A percentile compares a stretch with the other conserved stretches of the same genome.
These are phyloP conservation scores for Licmophora abbreviata DNA, from an alignment of 108 stramenopile genomes.

Conservation along the genomic window DNA sequence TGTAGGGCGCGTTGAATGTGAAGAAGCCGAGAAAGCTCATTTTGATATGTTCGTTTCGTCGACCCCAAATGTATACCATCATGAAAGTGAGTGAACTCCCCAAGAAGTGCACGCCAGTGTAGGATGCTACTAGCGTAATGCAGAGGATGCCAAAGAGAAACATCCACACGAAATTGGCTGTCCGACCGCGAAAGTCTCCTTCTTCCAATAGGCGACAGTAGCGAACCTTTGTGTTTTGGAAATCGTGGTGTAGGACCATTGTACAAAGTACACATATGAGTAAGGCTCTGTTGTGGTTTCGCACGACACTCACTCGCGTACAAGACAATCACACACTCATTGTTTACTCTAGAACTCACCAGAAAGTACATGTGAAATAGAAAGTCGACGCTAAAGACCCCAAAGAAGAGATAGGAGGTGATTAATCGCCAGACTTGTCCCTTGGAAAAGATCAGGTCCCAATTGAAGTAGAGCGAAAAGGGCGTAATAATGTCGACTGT, in stretches of 20 bases:
- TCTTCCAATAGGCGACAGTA: conserved; percentile 96
- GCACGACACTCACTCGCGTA: too few relatives aligned
- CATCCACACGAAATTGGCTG: conserved; percentile 90
- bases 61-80: conserved; percentile 98
- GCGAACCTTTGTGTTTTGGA: conserved; percentile 31
- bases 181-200: conserved; percentile 90
- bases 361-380: conserved; percentile 99
- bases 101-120: conserved; percentile 79
- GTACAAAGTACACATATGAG: background rate
- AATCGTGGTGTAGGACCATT: background rate
- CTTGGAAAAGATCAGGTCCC: conserved; percentile 71
- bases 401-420: conserved; percentile 96
- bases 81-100: conserved; percentile 93
- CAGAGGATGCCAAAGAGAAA: conserved; percentile 78
- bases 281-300: background rate
- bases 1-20: conserved; percentile 91
- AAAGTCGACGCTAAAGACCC: conserved; percentile 93
- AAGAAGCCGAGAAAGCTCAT: conserved; percentile 94
- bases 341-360: conserved; percentile 13
- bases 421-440: conserved; percentile 96
- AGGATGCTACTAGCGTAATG: conserved; percentile 80
- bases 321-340: background rate
- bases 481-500: conserved; percentile 86
- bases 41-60: conserved; percentile 77
- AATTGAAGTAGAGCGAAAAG: conserved; percentile 91